Base-by-base conservation (phyloP, 768 basidiomycete genomes). In the Boletales sp. region DNA sequence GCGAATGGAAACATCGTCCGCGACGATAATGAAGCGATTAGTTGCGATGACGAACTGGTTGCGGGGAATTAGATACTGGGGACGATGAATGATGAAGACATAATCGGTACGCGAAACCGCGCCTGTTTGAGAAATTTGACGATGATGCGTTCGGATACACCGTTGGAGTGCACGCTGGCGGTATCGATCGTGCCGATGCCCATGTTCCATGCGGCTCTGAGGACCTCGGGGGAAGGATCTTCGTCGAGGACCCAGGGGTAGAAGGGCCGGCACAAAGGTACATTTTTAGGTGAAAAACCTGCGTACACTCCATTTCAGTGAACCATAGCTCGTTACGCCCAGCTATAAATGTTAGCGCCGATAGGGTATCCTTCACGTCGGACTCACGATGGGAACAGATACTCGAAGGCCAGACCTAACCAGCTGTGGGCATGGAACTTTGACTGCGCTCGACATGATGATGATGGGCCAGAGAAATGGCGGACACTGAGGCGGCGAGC, bases 101-200 rank as follows among this genome's bases (percentile, higher is more conserved):
- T 3, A 27, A 27, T 27, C 1, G 24, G 24, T 27, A 27, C 24
- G 24, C 24, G 24, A 27, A 27, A 27, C 24, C 3, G 0, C 17
- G 41, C 45, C 52, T 72, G 57, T 56, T 72, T 64, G 37, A 75
- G 56, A 24, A 70, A 72, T 51, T 69, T 67, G 12, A 56, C 72
- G 9, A 74, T 45, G 37, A 76, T 41, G 10, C 61, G 54, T 50
- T 76, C 75, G 0, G 71, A 73, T 42, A 65, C 63, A 21, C 69
- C 71, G 32, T 66, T 64, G 15, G 64, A 65, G 40, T 72, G 74
- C 5, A 67, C 13, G 44, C 72, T 72, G n/a, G 72, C 70, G 1
- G 72, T 72, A 35, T 75, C 73, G 44, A 70, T 63, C 5, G 69
- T 72, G 47, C 63, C 71, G 51, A 76, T 65, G 4, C 75, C 75